Evolutionary conservation across 306 rosid species (phyloP).

Genomic region (Corylus americana): DNA sequence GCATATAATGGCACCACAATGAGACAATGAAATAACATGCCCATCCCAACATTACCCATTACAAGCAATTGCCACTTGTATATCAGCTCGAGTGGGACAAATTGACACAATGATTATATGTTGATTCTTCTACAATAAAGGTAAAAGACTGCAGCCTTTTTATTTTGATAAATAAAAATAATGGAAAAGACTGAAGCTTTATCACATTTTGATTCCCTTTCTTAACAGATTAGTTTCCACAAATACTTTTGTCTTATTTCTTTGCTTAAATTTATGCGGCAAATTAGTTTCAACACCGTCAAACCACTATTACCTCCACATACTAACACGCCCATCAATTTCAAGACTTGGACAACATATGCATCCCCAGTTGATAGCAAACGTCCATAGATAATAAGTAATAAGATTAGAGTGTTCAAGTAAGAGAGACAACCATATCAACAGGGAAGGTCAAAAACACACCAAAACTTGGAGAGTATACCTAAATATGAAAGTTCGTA

Average conservation of each 20-base stretch:
- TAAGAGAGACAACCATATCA: not conserved
- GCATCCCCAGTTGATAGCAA: not conserved
- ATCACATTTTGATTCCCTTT: too few relatives aligned
- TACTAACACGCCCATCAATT: not conserved
- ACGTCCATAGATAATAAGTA: not conserved
- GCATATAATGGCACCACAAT: not conserved
- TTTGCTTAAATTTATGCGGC: not conserved
- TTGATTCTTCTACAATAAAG: not conserved
- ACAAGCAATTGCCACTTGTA: not conserved
- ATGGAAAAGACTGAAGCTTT: too few relatives aligned
- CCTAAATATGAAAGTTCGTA: not conserved
- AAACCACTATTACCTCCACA: not conserved
- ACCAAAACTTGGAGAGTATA: not conserved
- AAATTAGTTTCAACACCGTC: not conserved
- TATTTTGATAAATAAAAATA: too few relatives aligned
- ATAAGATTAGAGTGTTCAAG: not conserved
- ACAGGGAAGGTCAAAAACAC: not conserved
- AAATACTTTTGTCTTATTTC: too few relatives aligned
- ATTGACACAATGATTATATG: not conserved
- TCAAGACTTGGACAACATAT: not conserved
- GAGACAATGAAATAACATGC: not conserved
- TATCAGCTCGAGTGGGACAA: not conserved
- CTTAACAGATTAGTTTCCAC: too few relatives aligned
- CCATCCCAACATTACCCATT: not conserved
- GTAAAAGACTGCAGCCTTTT: not conserved